These are phyloP conservation scores for Santalum album DNA, from an alignment of 164 flowering plant species.

Conservation along the genomic window DNA sequence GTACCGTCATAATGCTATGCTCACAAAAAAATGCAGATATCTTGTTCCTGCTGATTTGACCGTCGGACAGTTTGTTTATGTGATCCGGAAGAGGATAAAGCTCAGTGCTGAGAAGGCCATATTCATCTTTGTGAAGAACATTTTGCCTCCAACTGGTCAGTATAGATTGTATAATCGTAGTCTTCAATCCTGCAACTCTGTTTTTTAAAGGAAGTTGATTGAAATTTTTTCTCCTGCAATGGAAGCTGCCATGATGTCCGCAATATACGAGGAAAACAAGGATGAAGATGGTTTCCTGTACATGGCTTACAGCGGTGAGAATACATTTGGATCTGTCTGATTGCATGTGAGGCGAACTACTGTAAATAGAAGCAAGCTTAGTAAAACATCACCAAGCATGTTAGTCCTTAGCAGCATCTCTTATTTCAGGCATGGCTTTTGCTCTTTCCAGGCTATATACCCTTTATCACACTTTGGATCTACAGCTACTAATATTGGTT, in stretches of 20 bases:
- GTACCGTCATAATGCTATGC: no score
- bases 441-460: background rate
- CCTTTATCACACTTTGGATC: background rate
- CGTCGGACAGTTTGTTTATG: slow-evolving; percentile 43
- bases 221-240: no score
- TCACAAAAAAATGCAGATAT: slow-evolving; percentile 24
- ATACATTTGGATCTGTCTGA: slow-evolving; percentile 33
- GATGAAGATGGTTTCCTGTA: slow-evolving; percentile 48
- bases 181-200: no score
- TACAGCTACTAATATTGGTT: background rate
- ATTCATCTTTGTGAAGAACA: slow-evolving; percentile 37
- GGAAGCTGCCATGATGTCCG: slow-evolving; percentile 39
- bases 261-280: slow-evolving; percentile 38
- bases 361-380: background rate
- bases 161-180: background rate
- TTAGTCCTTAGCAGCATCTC: background rate
- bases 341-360: background rate
- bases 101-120: slow-evolving; percentile 45
- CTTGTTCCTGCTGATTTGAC: slow-evolving; percentile 41
- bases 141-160: slow-evolving; percentile 38
- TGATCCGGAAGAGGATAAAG: slow-evolving; percentile 40
- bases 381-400: background rate
- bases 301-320: slow-evolving; percentile 46
- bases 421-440: background rate
- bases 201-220: no score